These are phyloP conservation scores for Fusarium torulosum DNA, from an alignment of 2,329 filamentous ascomycete genomes.

Conservation along the genomic window DNA sequence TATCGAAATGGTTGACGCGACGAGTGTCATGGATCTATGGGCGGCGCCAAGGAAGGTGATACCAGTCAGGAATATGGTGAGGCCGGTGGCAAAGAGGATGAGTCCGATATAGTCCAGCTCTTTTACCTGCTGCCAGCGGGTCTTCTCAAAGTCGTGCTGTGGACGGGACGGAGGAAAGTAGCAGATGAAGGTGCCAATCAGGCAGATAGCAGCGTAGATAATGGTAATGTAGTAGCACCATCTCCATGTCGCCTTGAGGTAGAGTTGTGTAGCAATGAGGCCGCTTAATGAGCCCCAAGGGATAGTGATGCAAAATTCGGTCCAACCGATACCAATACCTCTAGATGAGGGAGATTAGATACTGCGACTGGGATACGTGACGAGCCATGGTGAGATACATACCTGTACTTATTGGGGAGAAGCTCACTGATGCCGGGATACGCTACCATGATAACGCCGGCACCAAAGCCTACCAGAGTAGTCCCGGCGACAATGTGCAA, in stretches of 20 bases:
- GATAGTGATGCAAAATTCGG: conserved; percentile 17
- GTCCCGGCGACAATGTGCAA: conserved; percentile 12
- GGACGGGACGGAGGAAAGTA: conserved; percentile 19
- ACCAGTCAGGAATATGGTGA: conserved; percentile 2
- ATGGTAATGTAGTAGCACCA: conserved; percentile 27
- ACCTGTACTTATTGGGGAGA: conserved; percentile 20
- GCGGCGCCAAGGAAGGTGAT: conserved; percentile 15
- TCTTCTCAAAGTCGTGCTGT: conserved; percentile 21
- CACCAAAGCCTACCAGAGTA: conserved; percentile 16
- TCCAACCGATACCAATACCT: conserved; percentile 21
- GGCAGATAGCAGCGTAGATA: conserved; percentile 8
- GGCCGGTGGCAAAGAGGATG: conserved; percentile 9
- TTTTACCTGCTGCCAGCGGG: conserved; percentile 22
- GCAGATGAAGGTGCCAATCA: conserved; percentile 14
- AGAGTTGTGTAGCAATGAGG: conserved; percentile 14
- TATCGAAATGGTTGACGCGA: conserved; percentile 5
- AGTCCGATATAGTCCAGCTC: conserved; percentile 22
- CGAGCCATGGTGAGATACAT: accelerated
- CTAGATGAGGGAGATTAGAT: background rate
- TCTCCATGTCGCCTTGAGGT: conserved; percentile 15
- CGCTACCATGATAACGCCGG: conserved; percentile 14
- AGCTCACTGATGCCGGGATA: conserved; percentile 19
- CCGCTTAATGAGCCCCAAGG: conserved; percentile 8
- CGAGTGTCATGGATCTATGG: conserved; percentile 8
- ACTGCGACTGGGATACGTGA: too few relatives aligned